Percentiles rank a stretch among this genome's conserved stretches.
Evolutionary conservation across 257 asterid genomes (phyloP).

Genomic region (Lavandula angustifolia): DNA sequence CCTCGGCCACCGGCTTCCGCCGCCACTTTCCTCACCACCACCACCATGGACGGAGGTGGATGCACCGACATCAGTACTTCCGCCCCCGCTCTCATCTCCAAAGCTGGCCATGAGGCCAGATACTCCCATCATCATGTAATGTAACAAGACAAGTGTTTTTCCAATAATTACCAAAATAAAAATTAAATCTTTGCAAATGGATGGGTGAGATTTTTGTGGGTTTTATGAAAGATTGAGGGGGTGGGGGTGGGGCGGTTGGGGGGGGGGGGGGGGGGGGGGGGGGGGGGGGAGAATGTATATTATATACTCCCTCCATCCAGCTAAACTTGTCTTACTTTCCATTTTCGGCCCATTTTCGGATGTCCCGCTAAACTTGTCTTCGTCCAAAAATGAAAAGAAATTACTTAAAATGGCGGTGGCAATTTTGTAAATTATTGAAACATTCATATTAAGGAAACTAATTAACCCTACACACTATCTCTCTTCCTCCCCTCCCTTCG

Average conservation of each 20-base stretch:
- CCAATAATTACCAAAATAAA: slow-evolving; percentile 35
- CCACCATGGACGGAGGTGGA: slow-evolving; percentile 47
- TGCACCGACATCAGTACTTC: slow-evolving; percentile 59
- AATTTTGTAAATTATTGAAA: too few relatives aligned
- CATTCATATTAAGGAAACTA: too few relatives aligned
- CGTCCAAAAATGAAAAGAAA: too few relatives aligned
- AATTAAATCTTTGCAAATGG: slow-evolving; percentile 27
- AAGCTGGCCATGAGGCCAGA: slow-evolving; percentile 47
- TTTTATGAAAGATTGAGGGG: slow-evolving; percentile 46
- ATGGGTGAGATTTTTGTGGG: slow-evolving; percentile 65
- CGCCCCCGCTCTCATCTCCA: slow-evolving; percentile 59
- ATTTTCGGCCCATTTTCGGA: too few relatives aligned
- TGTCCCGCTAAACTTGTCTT: too few relatives aligned
- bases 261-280: too few relatives aligned
- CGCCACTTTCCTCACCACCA: slow-evolving; percentile 48
- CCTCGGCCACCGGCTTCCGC: slow-evolving; percentile 92
- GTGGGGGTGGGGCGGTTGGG: slow-evolving; percentile 61
- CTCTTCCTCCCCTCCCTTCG: too few relatives aligned
- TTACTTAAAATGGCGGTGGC: too few relatives aligned
- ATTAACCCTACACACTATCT: too few relatives aligned
- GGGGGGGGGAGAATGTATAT: too few relatives aligned
- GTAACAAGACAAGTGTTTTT: slow-evolving; percentile 1
- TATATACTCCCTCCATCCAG: too few relatives aligned
- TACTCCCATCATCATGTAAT: slow-evolving; percentile 52
- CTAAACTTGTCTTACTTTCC: too few relatives aligned